A percentile compares a stretch with the other conserved stretches of the same genome.
phyloP scores from a whole-genome alignment of 169 alveolate genomes.

The Cryptosporidium sp. region DNA sequence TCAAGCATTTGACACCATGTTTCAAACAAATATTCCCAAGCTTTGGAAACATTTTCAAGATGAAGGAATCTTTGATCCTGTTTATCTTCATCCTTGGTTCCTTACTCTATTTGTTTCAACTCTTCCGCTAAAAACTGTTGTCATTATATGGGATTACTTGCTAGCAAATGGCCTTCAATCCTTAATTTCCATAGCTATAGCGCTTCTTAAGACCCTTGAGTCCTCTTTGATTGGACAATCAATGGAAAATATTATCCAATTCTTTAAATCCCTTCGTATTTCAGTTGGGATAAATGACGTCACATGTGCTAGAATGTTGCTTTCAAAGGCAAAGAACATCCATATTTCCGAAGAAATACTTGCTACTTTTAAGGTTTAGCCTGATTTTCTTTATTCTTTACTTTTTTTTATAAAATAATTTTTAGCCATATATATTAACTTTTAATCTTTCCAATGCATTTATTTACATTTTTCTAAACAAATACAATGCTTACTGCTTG shows the following conservation, averaged over 20 bases:
- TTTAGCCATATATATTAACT: not conserved
- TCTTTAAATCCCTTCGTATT: constrained; percentile 62
- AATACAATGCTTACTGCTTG: not conserved
- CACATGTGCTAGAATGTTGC: constrained; percentile 63
- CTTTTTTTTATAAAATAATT: not conserved
- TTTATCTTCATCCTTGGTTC: constrained; percentile 84
- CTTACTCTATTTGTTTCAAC: constrained; percentile 82
- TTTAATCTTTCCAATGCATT: not conserved
- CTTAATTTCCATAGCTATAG: constrained; percentile 52
- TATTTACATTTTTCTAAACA: no score
- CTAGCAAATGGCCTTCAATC: constrained; percentile 61
- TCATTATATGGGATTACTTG: constrained; percentile 83
- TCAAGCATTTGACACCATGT: constrained; percentile 79
- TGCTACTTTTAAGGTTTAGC: constrained; percentile 3
- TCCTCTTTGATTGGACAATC: constrained; percentile 62
- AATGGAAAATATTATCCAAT: constrained; percentile 71
- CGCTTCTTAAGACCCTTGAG: constrained; percentile 56
- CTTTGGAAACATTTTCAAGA: constrained; percentile 79
- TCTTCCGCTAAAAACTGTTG: constrained; percentile 83
- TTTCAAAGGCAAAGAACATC: constrained; percentile 46
- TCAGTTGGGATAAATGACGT: constrained; percentile 61
- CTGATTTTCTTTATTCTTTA: not conserved
- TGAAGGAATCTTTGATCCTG: constrained; percentile 83
- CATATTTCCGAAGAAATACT: constrained; percentile 54
- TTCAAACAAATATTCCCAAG: constrained; percentile 78